Percentiles rank a stretch among this genome's conserved stretches.
These are phyloP conservation scores for Puya raimondii DNA, from an alignment of 176 grass and related monocot genomes.

Conservation along the genomic window DNA sequence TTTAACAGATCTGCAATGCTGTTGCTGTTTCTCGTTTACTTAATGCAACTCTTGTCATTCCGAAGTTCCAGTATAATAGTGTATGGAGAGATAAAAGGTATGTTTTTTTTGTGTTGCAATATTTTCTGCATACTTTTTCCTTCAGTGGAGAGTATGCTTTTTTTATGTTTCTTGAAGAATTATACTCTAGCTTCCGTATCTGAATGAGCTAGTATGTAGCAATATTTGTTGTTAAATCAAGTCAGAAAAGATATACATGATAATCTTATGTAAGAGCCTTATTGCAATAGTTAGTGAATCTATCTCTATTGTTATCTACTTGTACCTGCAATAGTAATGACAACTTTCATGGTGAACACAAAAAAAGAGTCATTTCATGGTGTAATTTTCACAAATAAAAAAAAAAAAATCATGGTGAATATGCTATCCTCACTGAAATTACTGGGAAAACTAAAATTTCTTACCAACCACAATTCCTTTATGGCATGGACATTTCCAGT, in stretches of 20 bases:
- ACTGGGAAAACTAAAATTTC: too few species aligned
- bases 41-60: slow-evolving; percentile 88
- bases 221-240: background rate
- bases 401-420: too few species aligned
- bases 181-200: background rate
- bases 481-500: background rate
- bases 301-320: too few species aligned
- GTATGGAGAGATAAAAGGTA: slow-evolving; percentile 97
- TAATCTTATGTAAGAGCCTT: too few species aligned
- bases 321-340: too few species aligned
- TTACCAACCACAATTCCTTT: too few species aligned
- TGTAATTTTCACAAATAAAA: too few species aligned
- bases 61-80: slow-evolving; percentile 82
- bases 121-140: background rate
- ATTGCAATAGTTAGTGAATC: too few species aligned
- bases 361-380: too few species aligned
- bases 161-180: background rate
- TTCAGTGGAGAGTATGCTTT: slow-evolving; percentile 4
- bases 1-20: slow-evolving; percentile 90
- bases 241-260: background rate
- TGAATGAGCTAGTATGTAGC: background rate
- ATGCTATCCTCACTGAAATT: too few species aligned
- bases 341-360: too few species aligned
- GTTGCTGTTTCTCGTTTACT: slow-evolving; percentile 72
- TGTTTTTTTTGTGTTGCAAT: slow-evolving; percentile 2